phyloP scores from a whole-genome alignment of 2,329 filamentous ascomycete genomes.

The Colletotrichum cuscutae region DNA sequence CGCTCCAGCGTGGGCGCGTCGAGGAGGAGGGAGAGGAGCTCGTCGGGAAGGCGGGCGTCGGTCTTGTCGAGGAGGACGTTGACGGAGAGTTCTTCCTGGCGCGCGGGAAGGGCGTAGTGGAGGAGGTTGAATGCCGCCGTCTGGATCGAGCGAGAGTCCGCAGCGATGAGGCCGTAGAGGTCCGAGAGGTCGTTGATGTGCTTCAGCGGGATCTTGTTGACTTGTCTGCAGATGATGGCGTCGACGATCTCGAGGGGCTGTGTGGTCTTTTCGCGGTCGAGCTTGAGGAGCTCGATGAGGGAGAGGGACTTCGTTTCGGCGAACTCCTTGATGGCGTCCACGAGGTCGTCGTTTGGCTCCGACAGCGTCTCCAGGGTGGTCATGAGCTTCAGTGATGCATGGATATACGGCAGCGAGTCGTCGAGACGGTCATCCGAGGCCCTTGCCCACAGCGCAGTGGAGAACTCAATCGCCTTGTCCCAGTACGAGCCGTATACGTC shows the following conservation, averaged over 20 bases:
- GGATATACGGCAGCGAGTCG: slow-evolving; percentile 68
- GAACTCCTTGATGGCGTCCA: slow-evolving; percentile 75
- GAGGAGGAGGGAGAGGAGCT: slow-evolving; percentile 84
- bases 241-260: slow-evolving; percentile 82
- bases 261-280: slow-evolving; percentile 56
- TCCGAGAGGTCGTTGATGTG: slow-evolving; percentile 72
- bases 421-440: slow-evolving; percentile 54
- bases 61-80: slow-evolving; percentile 78
- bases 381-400: slow-evolving; percentile 79
- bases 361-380: slow-evolving; percentile 70
- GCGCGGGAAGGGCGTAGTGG: slow-evolving; percentile 79
- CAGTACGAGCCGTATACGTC: slow-evolving; percentile 92
- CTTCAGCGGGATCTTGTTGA: slow-evolving; percentile 71
- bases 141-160: slow-evolving; percentile 80
- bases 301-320: slow-evolving; percentile 65
- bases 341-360: slow-evolving; percentile 86
- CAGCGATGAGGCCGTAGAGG: slow-evolving; percentile 80
- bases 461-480: slow-evolving; percentile 72
- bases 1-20: slow-evolving; percentile 79
- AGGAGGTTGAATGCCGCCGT: slow-evolving; percentile 83
- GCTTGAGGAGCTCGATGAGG: slow-evolving; percentile 72
- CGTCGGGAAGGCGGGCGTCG: slow-evolving; percentile 80
- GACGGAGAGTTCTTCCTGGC: slow-evolving; percentile 85
- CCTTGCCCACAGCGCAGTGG: slow-evolving; percentile 66
- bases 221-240: slow-evolving; percentile 75